Base-by-base conservation (phyloP, 1,284 basidiomycete species). In the Athelia sp. region DNA sequence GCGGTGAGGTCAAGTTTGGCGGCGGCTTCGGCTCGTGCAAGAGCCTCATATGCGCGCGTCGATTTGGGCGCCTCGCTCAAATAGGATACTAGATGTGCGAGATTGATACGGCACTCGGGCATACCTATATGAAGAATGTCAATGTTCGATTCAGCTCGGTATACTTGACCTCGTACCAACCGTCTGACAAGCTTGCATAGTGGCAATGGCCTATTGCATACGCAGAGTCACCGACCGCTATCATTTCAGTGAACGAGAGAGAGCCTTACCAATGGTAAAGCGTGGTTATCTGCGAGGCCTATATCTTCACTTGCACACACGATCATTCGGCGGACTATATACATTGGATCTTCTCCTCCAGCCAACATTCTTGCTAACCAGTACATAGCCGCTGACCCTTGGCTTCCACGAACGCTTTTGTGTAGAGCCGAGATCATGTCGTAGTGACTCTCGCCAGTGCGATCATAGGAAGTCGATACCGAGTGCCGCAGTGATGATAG, bases 401-500 rank as follows among this genome's bases (percentile, higher is more conserved):
- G 81, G 47, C 82, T 82, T 6, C 91, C 92, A 38, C 93, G 78
- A 26, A 96, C 79, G 52, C 82, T 82, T 65, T 96, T 96, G 68
- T 96, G 93, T 56, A 93, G 67, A 4, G 92, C 92, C 24, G 82
- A 87, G 56, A 96, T 95, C 75, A 92, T 85, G 63, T 95, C 90
- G 64, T 93, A 95, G 54, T 79, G 78, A 57, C 78, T 76, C 54
- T 92, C 90, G 1, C 88, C 87, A 2, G 78, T 80, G 43, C 89
- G 76, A 61, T 92, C 87, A 59, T 90, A 92, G 13, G 77, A 75
- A 9, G 75, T 75, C 4, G 77, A 75, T 2, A 83, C 79, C 22
- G 79, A 82, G 45, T 68, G 70, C 49, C 78, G 76, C 43, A 87
- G 64, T 23, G 72, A 68, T 15, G 62, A 54, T 31, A 84, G 65